Percentiles rank a stretch among this genome's conserved stretches.
Evolutionary conservation across 2,329 filamentous ascomycete genomes (phyloP).

Genomic region (Cordyceps cateniannulata): DNA sequence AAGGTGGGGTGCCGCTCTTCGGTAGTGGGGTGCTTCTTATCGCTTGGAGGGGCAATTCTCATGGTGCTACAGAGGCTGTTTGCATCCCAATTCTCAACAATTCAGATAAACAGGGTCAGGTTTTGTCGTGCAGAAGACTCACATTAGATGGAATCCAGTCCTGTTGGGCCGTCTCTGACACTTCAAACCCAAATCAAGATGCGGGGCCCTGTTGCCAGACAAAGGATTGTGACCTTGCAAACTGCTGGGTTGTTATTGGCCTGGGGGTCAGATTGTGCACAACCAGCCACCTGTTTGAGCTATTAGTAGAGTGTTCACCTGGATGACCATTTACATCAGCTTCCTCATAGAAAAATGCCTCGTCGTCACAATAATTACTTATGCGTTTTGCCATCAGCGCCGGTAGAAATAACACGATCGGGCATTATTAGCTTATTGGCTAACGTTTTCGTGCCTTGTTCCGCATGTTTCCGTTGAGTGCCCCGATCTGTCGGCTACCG

Average conservation of each 20-base stretch:
- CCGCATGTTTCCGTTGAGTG: slow-evolving; percentile 13
- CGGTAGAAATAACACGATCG: background rate
- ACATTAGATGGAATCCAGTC: background rate
- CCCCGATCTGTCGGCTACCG: background rate
- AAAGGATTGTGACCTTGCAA: background rate
- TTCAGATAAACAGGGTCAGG: background rate
- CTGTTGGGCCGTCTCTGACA: background rate
- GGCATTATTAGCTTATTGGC: background rate
- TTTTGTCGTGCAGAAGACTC: background rate
- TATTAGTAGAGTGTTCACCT: too few relatives aligned
- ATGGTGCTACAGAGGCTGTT: background rate
- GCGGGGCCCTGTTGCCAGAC: background rate
- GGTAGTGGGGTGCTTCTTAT: slow-evolving; percentile 1
- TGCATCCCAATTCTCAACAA: background rate
- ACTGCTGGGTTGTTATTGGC: background rate
- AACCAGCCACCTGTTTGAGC: background rate
- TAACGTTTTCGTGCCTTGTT: slow-evolving; percentile 7
- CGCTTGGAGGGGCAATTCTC: background rate
- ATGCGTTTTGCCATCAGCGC: background rate
- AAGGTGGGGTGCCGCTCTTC: background rate
- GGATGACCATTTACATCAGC: background rate
- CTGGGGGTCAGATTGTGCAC: background rate
- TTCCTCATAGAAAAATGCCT: background rate
- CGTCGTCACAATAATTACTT: background rate
- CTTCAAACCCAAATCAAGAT: background rate